phyloP scores from a whole-genome alignment of 768 basidiomycete genomes.

The Fibroporia radiculosa region DNA sequence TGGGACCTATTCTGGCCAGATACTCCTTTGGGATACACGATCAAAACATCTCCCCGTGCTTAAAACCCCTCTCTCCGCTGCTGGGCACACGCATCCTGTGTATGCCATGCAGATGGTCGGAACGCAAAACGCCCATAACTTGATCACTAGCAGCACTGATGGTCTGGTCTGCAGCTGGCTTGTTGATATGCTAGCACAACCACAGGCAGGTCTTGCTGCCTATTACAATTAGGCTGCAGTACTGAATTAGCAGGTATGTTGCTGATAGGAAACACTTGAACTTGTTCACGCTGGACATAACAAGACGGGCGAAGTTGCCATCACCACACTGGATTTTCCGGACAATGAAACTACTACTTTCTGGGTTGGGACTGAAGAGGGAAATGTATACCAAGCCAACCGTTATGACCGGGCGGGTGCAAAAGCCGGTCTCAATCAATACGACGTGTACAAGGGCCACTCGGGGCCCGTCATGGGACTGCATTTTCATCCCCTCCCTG shows the following conservation, averaged over 20 bases:
- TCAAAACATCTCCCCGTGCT: conserved; percentile 93
- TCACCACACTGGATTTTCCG: conserved; percentile 91
- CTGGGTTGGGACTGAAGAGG: conserved; percentile 98
- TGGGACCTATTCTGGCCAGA: conserved; percentile 99
- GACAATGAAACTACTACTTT: conserved; percentile 95
- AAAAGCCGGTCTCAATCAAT: conserved; percentile 91
- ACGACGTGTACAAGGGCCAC: conserved; percentile 91
- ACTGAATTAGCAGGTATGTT: background rate
- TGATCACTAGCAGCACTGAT: conserved; percentile 95
- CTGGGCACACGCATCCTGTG: conserved; percentile 97
- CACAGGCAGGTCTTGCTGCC: conserved; percentile 55
- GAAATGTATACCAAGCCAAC: conserved; percentile 93
- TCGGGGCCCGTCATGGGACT: conserved; percentile 90
- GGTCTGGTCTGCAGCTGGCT: conserved; percentile 97
- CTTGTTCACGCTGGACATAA: conserved; percentile 84
- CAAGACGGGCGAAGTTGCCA: conserved; percentile 95
- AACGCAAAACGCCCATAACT: conserved; percentile 96
- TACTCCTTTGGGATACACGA: conserved; percentile 96
- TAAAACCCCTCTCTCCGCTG: conserved; percentile 92
- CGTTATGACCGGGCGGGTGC: conserved; percentile 94
- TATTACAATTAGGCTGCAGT: background rate
- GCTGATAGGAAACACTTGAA: conserved; percentile 80
- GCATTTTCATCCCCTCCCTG: conserved; percentile 88
- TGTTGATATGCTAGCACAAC: conserved; percentile 97
- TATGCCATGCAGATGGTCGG: conserved; percentile 99